Base-by-base conservation (phyloP, 495 filamentous ascomycete species). In the Schizothecium vesticola region DNA sequence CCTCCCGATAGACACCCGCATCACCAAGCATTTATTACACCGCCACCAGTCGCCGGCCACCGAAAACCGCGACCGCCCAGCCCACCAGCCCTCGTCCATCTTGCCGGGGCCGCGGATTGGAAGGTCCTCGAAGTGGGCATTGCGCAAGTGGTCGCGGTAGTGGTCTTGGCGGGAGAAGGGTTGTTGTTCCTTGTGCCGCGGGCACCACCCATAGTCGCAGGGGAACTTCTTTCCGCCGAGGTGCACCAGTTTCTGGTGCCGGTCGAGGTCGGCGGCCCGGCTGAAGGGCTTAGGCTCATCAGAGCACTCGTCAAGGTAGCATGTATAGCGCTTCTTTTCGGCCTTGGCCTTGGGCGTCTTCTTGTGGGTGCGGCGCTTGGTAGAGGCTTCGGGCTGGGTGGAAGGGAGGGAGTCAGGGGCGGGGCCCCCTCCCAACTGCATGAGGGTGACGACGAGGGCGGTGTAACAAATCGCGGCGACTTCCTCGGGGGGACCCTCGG, bases 51-150 rank as follows among this genome's bases (percentile, higher is more conserved):
- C 73, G 19, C n/a, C n/a, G 11, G 65, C 31, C 59, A 85, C 69
- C 6, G 71, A 72, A 26, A 24, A 10, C 1, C 36, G 19, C 16
- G 69, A 51, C 63, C 73, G 66, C 8, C 28, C 24, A 25, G 19
- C 23, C 75, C 76, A 76, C 68, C 70, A 76, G 19, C 58, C 59
- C 2, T n/a, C n/a, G 24, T 74, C 72, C 10, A 31, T 67, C 63
- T 56, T 67, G 23, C 33, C 68, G n/a, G 69, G 67, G 1, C 79
- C 75, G 24, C 76, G 78, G 69, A 71, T 6, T 5, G 43, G 56
- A 19, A 86, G 70, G 67, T 86, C 84, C 70, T 87, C 85, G 24
- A 72, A 76, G 75, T 87, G 85, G 61, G 67, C 82, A 12, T 82
- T 78, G 12, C 83, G 75, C 10, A 83, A 76, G 69, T 87, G 85